These are phyloP conservation scores for Rhodotorula sp. DNA, from an alignment of 1,284 basidiomycete species.

Conservation along the genomic window DNA sequence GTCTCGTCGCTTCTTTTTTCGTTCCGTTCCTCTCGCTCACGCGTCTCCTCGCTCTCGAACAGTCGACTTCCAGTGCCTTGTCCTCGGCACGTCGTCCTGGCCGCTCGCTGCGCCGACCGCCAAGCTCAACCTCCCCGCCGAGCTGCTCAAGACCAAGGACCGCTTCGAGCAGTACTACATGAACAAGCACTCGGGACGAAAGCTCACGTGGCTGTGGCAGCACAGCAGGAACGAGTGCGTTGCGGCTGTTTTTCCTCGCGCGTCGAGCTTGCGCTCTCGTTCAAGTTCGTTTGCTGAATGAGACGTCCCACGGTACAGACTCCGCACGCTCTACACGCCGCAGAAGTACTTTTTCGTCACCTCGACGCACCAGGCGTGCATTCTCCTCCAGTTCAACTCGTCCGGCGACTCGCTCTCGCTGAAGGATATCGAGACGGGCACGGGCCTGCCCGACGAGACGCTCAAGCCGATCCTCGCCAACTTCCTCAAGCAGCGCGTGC, in stretches of 20 bases:
- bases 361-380: conserved; percentile 91
- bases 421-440: conserved; percentile 77
- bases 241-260: too few species aligned
- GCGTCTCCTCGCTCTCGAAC: neutral
- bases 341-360: conserved; percentile 97
- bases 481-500: conserved; percentile 84
- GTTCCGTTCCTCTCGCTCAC: neutral
- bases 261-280: neutral
- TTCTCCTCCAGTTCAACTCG: conserved; percentile 90
- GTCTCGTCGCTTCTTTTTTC: conserved; percentile 4
- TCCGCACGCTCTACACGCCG: conserved; percentile 82
- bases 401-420: conserved; percentile 73
- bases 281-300: neutral
- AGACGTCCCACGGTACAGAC: conserved; percentile 35
- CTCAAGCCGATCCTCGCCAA: conserved; percentile 78
- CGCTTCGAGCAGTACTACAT: conserved; percentile 92
- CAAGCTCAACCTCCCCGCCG: conserved; percentile 84
- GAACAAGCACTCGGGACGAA: conserved; percentile 85
- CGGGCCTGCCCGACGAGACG: conserved; percentile 77
- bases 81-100: conserved; percentile 96
- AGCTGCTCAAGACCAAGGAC: conserved; percentile 83
- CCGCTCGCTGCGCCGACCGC: conserved; percentile 72
- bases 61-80: conserved; percentile 89
- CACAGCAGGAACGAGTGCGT: conserved; percentile 83
- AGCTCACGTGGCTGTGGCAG: conserved; percentile 97